Evolutionary conservation across 176 grass and related monocot genomes (phyloP).

Genomic region (Cenchrus americanus): DNA sequence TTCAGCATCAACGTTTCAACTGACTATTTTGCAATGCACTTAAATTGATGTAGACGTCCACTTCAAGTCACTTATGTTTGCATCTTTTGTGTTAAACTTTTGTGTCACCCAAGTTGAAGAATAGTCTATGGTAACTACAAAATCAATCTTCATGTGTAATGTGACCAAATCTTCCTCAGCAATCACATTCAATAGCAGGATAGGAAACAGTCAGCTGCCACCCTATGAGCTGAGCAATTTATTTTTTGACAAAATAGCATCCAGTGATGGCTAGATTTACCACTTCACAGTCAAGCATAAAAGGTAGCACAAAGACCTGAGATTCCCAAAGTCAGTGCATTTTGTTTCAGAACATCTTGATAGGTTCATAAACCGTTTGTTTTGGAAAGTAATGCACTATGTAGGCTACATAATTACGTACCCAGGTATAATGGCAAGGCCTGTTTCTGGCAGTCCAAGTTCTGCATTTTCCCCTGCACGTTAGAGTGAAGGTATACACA

Average conservation of each 20-base stretch:
- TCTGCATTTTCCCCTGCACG: conserved; percentile 68
- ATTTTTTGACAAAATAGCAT: not conserved
- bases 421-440: conserved; percentile 92
- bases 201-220: not conserved
- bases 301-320: not conserved
- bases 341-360: conserved; percentile 17
- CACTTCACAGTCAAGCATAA: not conserved
- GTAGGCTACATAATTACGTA: conserved; percentile 53
- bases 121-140: not conserved
- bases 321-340: not conserved
- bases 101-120: not conserved
- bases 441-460: conserved; percentile 85
- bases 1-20: conserved; percentile 14
- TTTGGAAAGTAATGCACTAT: not conserved
- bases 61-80: conserved; percentile 12
- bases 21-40: not conserved
- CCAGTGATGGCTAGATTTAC: not conserved
- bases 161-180: not conserved
- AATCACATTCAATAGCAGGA: not conserved
- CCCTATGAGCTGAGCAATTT: not conserved
- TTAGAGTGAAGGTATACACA: not conserved
- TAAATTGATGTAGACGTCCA: not conserved
- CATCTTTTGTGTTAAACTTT: not conserved
- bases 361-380: not conserved
- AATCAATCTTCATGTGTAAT: conserved; percentile 9